These are phyloP conservation scores for Quercus agrifolia DNA, from an alignment of 306 rosid species.

Conservation along the genomic window DNA sequence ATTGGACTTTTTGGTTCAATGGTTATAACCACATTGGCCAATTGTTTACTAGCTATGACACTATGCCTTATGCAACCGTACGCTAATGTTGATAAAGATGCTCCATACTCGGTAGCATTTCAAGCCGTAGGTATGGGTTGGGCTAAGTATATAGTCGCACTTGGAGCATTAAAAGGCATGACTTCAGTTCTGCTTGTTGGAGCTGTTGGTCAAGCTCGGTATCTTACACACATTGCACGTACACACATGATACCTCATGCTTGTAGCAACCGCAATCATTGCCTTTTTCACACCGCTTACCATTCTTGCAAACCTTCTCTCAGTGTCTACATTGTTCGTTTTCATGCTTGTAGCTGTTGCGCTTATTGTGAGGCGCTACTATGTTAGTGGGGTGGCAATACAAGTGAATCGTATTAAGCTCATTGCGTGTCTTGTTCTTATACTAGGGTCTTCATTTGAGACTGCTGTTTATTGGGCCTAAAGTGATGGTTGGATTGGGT, in stretches of 20 bases:
- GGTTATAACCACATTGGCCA: constrained; percentile 32
- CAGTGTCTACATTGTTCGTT: constrained; percentile 69
- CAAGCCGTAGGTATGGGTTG: constrained; percentile 57
- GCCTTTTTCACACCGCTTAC: constrained; percentile 63
- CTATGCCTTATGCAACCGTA: constrained; percentile 60
- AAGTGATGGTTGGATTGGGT: constrained; percentile 39
- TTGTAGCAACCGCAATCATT: constrained; percentile 51
- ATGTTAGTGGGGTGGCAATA: constrained; percentile 37
- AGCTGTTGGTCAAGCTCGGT: constrained; percentile 73
- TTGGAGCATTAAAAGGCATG: constrained; percentile 75
- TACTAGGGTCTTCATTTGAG: constrained; percentile 41
- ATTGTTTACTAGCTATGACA: constrained; percentile 49
- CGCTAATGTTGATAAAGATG: constrained; percentile 25
- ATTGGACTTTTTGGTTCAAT: constrained; percentile 67
- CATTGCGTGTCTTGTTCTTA: constrained; percentile 23
- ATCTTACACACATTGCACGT: constrained; percentile 71
- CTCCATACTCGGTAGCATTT: constrained; percentile 59
- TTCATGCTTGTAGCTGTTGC: constrained; percentile 68
- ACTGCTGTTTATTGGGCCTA: constrained; percentile 41
- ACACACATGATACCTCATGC: constrained; percentile 68
- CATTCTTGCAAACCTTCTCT: constrained; percentile 57
- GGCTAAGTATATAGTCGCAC: constrained; percentile 71
- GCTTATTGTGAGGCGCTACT: constrained; percentile 61
- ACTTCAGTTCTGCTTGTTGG: constrained; percentile 60
- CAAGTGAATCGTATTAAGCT: constrained; percentile 28